Conservation (phyloP, 345 rosid genomes). For the Populus davidiana region DNA sequence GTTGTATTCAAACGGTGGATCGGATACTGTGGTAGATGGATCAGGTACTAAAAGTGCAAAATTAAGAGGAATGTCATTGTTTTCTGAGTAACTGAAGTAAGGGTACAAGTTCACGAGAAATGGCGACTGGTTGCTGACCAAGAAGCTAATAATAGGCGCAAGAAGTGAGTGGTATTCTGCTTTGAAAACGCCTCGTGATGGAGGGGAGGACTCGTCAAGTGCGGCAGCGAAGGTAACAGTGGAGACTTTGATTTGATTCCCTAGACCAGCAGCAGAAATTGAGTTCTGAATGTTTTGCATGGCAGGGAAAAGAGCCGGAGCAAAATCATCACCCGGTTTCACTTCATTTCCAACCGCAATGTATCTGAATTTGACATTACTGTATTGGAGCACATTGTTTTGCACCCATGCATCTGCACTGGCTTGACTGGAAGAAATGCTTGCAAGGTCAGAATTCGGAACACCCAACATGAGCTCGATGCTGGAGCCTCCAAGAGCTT, state of each 20-base stretch:
- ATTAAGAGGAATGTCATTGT: conserved; percentile 27
- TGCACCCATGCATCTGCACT: conserved; percentile 48
- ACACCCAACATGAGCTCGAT: conserved; percentile 52
- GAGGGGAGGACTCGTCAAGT: conserved; percentile 42
- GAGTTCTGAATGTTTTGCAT: conserved; percentile 44
- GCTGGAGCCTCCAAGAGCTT: conserved; percentile 47
- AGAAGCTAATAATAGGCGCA: conserved; percentile 31
- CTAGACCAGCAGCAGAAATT: conserved; percentile 23
- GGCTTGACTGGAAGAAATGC: conserved; percentile 40
- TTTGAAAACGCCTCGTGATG: conserved; percentile 40
- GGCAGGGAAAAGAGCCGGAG: conserved; percentile 44
- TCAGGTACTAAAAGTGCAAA: conserved; percentile 37
- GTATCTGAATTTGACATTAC: conserved; percentile 45
- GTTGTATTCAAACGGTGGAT: conserved; percentile 18
- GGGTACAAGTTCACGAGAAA: conserved; percentile 42
- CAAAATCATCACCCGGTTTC: conserved; percentile 19
- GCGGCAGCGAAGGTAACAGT: conserved; percentile 14
- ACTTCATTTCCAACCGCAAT: conserved; percentile 65
- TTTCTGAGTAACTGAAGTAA: conserved; percentile 29
- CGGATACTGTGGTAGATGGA: conserved; percentile 21
- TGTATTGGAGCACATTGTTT: conserved; percentile 35
- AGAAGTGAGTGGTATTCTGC: conserved; percentile 23
- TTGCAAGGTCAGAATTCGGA: conserved; percentile 31
- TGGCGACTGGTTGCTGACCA: conserved; percentile 31
- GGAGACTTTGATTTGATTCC: conserved; percentile 45